phyloP scores from a whole-genome alignment of 2,329 filamentous ascomycete genomes.

The Talaromyces sp. region DNA sequence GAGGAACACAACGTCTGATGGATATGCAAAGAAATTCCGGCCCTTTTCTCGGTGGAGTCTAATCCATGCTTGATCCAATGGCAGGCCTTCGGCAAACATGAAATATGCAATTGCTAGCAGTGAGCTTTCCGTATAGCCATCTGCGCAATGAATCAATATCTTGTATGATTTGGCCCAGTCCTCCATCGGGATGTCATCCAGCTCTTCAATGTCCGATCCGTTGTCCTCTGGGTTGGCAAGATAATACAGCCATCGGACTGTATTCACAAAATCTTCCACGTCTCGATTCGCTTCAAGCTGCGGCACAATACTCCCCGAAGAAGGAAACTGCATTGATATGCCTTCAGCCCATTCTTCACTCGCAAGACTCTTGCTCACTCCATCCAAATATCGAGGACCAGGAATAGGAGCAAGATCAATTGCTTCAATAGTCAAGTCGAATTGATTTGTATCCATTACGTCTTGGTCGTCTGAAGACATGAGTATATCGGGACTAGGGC shows the following conservation, averaged over 20 bases:
- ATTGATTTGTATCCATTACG: slow-evolving; percentile 55
- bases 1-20: slow-evolving; percentile 81
- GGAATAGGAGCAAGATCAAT: slow-evolving; percentile 77
- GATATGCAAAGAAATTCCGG: slow-evolving; percentile 95
- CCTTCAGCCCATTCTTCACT: slow-evolving; percentile 45
- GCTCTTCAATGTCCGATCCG: slow-evolving; percentile 44
- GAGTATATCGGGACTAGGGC: slow-evolving; percentile 73
- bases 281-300: slow-evolving; percentile 80
- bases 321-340: slow-evolving; percentile 71
- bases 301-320: slow-evolving; percentile 86
- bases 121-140: slow-evolving; percentile 94
- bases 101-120: slow-evolving; percentile 86
- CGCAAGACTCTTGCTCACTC: slow-evolving; percentile 56
- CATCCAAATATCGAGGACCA: slow-evolving; percentile 63
- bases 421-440: slow-evolving; percentile 83
- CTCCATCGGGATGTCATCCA: slow-evolving; percentile 57
- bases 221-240: slow-evolving; percentile 63
- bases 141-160: slow-evolving; percentile 86
- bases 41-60: slow-evolving; percentile 73
- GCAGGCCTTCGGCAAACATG: slow-evolving; percentile 81
- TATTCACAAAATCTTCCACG: slow-evolving; percentile 78
- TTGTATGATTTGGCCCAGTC: slow-evolving; percentile 52
- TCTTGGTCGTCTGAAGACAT: slow-evolving; percentile 41
- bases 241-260: slow-evolving; percentile 85
- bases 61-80: slow-evolving; percentile 83